These are phyloP conservation scores for Begonia masoniana DNA, from an alignment of 306 rosid genomes.

Conservation along the genomic window DNA sequence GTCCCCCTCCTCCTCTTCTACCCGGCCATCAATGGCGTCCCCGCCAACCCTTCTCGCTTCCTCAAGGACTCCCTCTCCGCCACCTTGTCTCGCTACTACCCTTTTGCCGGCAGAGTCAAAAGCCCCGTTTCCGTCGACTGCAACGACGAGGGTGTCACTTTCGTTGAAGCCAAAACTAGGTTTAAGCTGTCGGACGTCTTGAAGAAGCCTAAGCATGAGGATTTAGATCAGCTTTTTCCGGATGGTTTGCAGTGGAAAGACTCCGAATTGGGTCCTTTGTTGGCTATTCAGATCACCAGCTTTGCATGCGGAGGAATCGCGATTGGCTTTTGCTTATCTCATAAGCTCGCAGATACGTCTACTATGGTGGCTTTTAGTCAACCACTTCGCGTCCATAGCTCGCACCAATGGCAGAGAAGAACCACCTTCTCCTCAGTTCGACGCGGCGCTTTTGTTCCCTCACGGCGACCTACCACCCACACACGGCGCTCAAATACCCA, in stretches of 20 bases:
- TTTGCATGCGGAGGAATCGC: slow-evolving; percentile 29
- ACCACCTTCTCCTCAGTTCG: background rate
- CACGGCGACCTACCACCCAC: background rate
- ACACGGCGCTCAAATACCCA: background rate
- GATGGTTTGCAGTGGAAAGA: slow-evolving; percentile 5
- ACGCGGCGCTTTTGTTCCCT: background rate
- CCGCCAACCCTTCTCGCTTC: slow-evolving; percentile 1
- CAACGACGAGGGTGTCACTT: slow-evolving; percentile 19
- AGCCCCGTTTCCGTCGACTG: slow-evolving; percentile 13
- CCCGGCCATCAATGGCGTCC: background rate
- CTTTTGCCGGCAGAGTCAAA: slow-evolving; percentile 26
- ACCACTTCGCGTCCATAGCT: slow-evolving; percentile 13
- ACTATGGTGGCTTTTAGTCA: slow-evolving; percentile 14
- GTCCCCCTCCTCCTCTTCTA: background rate
- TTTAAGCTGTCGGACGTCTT: slow-evolving; percentile 14
- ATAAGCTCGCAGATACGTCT: slow-evolving; percentile 26
- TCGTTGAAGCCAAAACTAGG: slow-evolving; percentile 14
- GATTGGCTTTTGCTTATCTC: slow-evolving; percentile 15
- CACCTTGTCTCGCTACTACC: slow-evolving; percentile 20
- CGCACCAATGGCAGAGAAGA: background rate
- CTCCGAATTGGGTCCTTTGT: background rate
- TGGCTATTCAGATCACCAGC: slow-evolving; percentile 19
- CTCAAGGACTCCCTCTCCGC: slow-evolving; percentile 19
- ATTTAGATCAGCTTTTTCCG: slow-evolving; percentile 9
- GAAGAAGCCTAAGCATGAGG: slow-evolving; percentile 13